Percentiles rank a stretch among this genome's conserved stretches.
Evolutionary conservation across 352 stramenopile species (phyloP).

Genomic region (Globisporangium ultimum): DNA sequence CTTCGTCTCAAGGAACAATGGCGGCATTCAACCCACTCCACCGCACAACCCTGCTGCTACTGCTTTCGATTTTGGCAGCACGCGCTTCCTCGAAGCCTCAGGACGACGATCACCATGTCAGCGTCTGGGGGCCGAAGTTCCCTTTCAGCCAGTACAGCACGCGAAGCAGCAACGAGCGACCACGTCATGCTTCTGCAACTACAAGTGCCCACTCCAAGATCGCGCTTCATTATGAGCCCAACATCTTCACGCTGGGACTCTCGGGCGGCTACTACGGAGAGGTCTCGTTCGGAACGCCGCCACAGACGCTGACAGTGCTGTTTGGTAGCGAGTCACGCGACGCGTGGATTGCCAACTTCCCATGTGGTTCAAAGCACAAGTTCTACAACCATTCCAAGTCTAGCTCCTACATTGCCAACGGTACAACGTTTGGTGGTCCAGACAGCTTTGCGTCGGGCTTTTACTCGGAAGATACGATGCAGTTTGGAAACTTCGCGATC

Average conservation of each 20-base stretch:
- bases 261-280: constrained; percentile 2
- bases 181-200: too few species aligned
- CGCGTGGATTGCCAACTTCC: constrained; percentile 4
- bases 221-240: not conserved
- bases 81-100: too few species aligned
- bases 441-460: constrained; percentile 2
- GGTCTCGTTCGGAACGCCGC: constrained; percentile 7
- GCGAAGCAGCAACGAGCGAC: too few species aligned
- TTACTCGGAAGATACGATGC: constrained; percentile 2
- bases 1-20: too few species aligned
- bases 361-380: not conserved
- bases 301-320: constrained; percentile 5
- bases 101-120: too few species aligned
- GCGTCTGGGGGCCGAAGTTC: too few species aligned
- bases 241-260: not conserved
- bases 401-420: constrained; percentile 3
- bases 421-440: not conserved
- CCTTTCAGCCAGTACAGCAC: too few species aligned
- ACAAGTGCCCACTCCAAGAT: not conserved
- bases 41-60: too few species aligned
- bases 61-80: too few species aligned
- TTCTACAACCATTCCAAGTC: constrained; percentile 9
- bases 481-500: not conserved
- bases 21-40: too few species aligned
- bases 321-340: constrained; percentile 1